A percentile compares a stretch with the other conserved stretches of the same genome.
These are phyloP conservation scores for Xylaria cubensis DNA, from an alignment of 495 filamentous ascomycete species.

Conservation along the genomic window DNA sequence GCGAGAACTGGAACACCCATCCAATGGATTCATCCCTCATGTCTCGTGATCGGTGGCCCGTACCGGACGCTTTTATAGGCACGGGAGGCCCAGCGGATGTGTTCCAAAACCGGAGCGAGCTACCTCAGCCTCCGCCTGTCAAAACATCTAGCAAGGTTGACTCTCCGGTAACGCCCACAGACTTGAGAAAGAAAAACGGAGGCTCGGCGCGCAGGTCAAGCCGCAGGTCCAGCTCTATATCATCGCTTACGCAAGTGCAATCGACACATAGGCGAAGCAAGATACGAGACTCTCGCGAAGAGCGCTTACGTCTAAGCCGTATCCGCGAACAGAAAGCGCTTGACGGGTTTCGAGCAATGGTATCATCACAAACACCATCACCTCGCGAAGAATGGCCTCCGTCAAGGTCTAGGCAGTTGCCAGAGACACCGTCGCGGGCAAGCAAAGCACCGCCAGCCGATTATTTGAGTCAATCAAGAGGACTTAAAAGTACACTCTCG, in stretches of 20 bases:
- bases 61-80: conserved; percentile 27
- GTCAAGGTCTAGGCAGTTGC: conserved; percentile 28
- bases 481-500: conserved; percentile 17
- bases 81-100: conserved; percentile 32
- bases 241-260: conserved; percentile 25
- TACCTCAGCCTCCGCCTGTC: conserved; percentile 29
- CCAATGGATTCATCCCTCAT: conserved; percentile 27
- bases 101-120: conserved; percentile 26
- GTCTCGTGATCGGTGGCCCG: conserved; percentile 33
- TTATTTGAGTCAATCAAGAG: conserved; percentile 27
- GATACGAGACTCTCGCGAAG: conserved; percentile 29
- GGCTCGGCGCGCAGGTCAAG: conserved; percentile 21
- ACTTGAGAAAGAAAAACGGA: conserved; percentile 23
- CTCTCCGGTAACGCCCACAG: conserved; percentile 14
- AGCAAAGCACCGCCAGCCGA: conserved; percentile 25
- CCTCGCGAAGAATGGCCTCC: conserved; percentile 24
- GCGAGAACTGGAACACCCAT: conserved; percentile 35
- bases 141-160: not conserved
- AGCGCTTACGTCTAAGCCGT: conserved; percentile 23
- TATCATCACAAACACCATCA: conserved; percentile 28
- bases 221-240: conserved; percentile 20
- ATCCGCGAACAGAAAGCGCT: conserved; percentile 23
- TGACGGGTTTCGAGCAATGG: conserved; percentile 16
- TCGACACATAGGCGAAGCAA: conserved; percentile 29
- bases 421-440: conserved; percentile 31